Base-by-base conservation (phyloP, 2,329 filamentous ascomycete genomes). In the Claviceps lovelessii region DNA sequence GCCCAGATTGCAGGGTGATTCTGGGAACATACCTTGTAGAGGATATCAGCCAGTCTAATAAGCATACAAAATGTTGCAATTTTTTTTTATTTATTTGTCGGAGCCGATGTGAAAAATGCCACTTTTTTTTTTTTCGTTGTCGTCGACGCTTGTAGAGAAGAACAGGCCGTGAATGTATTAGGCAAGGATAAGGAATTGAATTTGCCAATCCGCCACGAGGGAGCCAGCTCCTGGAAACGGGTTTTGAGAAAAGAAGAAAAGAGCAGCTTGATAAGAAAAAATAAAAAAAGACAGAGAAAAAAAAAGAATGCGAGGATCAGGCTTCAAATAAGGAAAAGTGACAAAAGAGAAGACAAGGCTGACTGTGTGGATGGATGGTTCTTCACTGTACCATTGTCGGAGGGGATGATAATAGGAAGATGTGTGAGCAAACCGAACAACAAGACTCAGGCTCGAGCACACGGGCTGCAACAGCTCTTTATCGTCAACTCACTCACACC, bases 311-410 rank as follows among this genome's bases (percentile, higher is more conserved):
- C 44, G 28, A 13, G 2, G 37, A 48, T 17, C 28, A 41, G 42
- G 35, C 17, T 10, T 41, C 15, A 41, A n/a, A 28, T 13, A n/a
- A 7, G 5, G 9, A 42, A 42, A 29, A 8, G 29, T n/a, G 19
- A 48, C 31, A 29, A 46, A 49, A 39, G 47, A 49, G 47, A 50
- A 23, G 17, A n/a, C 11, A 13, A 23, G 23, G 15, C 19, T 13
- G 23, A 29, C 15, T 28, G 45, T 15, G 28, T 33, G 23, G 28
- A 23, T 33, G 5, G 9, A 49, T 19, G 13, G 39, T 39, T 7
- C 23, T 17, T 49, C 28, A 45, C 19, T 46, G 28, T 31, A 47
- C 51, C 51, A 56, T 56, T 56, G 51, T 56, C 48, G 13, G 31
- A 4, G 10, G 4, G 17, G 48, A 23, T 10, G 52, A 53, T 44